Conservation (phyloP, 495 filamentous ascomycete species). For the Aspergillus biplanus region DNA sequence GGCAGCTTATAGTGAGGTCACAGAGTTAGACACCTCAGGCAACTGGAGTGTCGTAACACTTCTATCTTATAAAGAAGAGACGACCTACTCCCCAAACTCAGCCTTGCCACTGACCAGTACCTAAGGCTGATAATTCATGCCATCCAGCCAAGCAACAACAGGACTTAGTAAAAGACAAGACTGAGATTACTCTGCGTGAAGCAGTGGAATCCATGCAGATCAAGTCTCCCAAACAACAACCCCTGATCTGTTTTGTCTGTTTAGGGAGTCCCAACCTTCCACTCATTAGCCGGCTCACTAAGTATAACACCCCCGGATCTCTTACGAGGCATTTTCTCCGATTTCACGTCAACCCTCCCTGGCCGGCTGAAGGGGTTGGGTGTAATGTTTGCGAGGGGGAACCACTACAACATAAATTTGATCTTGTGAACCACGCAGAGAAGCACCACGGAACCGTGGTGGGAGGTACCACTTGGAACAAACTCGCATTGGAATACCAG, state of each 20-base stretch:
- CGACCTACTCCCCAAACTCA: constrained; percentile 7
- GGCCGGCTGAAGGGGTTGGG: constrained; percentile 14
- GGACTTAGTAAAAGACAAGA: constrained; percentile 12
- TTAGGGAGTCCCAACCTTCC: constrained; percentile 24
- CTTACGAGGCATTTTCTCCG: constrained; percentile 24
- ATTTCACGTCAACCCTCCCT: constrained; percentile 25
- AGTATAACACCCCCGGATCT: constrained; percentile 18
- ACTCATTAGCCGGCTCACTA: constrained; percentile 13
- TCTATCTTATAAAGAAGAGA: background rate
- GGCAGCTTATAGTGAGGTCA: too few relatives aligned
- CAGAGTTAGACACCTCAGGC: too few relatives aligned
- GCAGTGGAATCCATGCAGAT: constrained; percentile 25
- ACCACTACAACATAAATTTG: constrained; percentile 17
- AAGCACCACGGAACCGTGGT: constrained; percentile 13
- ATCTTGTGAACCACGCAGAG: constrained; percentile 24
- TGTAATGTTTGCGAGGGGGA: constrained; percentile 21
- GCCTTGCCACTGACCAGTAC: constrained; percentile 4
- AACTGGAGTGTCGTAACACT: too few relatives aligned
- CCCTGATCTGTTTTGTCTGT: constrained; percentile 17
- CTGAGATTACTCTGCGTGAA: constrained; percentile 20
- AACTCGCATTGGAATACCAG: constrained; percentile 6
- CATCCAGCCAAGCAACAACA: constrained; percentile 15
- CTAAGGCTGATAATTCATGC: constrained; percentile 1
- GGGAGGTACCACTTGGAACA: constrained; percentile 7
- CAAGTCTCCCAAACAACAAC: constrained; percentile 18